Evolutionary conservation across 495 filamentous ascomycete species (phyloP).

Genomic region (Hypoxylon perforatum): DNA sequence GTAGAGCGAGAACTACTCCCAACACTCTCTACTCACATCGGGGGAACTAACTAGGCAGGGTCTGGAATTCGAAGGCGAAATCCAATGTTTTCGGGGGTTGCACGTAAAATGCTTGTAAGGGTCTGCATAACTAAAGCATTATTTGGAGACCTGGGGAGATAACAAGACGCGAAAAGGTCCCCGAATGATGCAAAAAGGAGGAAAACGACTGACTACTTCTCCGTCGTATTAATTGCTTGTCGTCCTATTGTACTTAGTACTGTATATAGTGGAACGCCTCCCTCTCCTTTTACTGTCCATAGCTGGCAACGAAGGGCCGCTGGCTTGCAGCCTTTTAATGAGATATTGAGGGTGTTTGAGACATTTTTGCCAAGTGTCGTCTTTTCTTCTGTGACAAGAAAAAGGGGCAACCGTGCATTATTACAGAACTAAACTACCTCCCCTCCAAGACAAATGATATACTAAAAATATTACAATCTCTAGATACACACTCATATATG

Average conservation of each 20-base stretch:
- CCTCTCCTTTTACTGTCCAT: slow-evolving; percentile 26
- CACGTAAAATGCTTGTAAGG: slow-evolving; percentile 22
- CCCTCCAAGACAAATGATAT: no score
- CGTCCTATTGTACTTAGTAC: slow-evolving; percentile 37
- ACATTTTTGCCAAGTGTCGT: neutral
- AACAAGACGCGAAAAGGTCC: neutral
- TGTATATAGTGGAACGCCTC: slow-evolving; percentile 40
- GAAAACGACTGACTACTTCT: no score
- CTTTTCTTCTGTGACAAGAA: neutral
- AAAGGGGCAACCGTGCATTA: neutral
- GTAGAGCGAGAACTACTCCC: slow-evolving; percentile 7
- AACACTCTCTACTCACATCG: slow-evolving; percentile 23
- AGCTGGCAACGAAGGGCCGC: slow-evolving; percentile 1
- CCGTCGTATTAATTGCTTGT: slow-evolving; percentile 23
- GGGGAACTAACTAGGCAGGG: slow-evolving; percentile 16
- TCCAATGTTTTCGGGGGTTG: slow-evolving; percentile 9
- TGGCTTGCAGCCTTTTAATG: neutral
- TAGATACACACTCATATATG: no score
- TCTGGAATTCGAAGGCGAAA: slow-evolving; percentile 14
- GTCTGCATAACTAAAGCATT: slow-evolving; percentile 4
- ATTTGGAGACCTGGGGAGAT: neutral
- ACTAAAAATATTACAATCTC: no score
- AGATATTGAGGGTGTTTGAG: neutral
- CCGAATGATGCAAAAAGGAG: slow-evolving; percentile 19
- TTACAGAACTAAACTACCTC: neutral